Evolutionary conservation across 371 early-diverging fungal species (phyloP).

Genomic region (Lichtheimia corymbifera): DNA sequence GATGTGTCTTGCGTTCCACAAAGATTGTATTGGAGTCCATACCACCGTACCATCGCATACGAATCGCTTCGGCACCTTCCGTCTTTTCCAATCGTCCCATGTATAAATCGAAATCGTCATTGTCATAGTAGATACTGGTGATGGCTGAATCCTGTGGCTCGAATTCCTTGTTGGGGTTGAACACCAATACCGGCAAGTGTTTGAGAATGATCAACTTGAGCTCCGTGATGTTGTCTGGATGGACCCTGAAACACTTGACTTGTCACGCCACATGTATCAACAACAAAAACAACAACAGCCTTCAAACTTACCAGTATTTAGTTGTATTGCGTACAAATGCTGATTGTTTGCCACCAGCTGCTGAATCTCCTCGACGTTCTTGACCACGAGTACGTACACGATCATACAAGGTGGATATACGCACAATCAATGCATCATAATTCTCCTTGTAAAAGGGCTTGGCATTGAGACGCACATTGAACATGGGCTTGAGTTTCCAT

Average conservation of each 20-base stretch:
- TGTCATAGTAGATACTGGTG: constrained; percentile 98
- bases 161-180: constrained; percentile 80
- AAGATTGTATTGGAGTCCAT: constrained; percentile 86
- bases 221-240: constrained; percentile 97
- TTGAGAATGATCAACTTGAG: constrained; percentile 93
- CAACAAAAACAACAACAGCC: too few species aligned
- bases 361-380: constrained; percentile 56
- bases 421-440: constrained; percentile 88
- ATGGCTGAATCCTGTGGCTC: constrained; percentile 87
- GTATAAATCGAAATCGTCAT: constrained; percentile 92
- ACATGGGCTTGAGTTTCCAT: constrained; percentile 86
- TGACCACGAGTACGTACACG: constrained; percentile 84
- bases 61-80: constrained; percentile 93
- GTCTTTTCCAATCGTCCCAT: constrained; percentile 91
- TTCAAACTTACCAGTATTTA: constrained; percentile 84
- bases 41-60: constrained; percentile 98
- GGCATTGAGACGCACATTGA: constrained; percentile 83
- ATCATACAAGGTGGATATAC: constrained; percentile 91
- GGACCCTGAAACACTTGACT: constrained; percentile 69
- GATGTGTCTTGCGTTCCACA: constrained; percentile 98
- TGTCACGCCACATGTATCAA: neutral
- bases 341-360: constrained; percentile 56
- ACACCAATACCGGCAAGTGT: constrained; percentile 96
- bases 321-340: constrained; percentile 89
- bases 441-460: constrained; percentile 91